Evolutionary conservation across 148 eudicot species (phyloP).

Genomic region (Agrostemma githago): DNA sequence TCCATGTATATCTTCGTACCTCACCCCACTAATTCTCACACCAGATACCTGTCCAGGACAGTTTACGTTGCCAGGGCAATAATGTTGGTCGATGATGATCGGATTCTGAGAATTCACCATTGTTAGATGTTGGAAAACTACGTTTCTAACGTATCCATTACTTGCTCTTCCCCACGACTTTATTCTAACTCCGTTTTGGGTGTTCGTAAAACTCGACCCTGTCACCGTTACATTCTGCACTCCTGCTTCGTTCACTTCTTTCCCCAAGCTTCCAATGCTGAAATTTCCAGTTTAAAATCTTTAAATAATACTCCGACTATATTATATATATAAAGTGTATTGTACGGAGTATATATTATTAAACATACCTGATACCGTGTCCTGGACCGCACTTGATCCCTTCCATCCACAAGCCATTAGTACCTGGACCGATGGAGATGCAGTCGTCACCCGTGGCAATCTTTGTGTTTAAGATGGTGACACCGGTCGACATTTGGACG

Average conservation of each 20-base stretch:
- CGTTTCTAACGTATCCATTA: slow-evolving; percentile 32
- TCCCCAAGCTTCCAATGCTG: slow-evolving; percentile 53
- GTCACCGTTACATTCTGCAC: slow-evolving; percentile 48
- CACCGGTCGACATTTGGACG: slow-evolving; percentile 34
- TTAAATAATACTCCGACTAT: background rate
- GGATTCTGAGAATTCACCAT: slow-evolving; percentile 44
- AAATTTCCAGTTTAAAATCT: background rate
- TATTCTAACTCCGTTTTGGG: slow-evolving; percentile 42
- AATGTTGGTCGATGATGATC: slow-evolving; percentile 46
- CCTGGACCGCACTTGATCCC: slow-evolving; percentile 51
- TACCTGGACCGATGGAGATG: slow-evolving; percentile 46
- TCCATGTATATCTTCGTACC: slow-evolving; percentile 43
- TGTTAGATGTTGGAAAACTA: slow-evolving; percentile 33
- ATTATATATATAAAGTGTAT: too few relatives aligned
- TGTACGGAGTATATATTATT: background rate
- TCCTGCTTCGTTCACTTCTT: slow-evolving; percentile 30
- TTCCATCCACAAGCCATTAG: slow-evolving; percentile 38
- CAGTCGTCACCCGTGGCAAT: slow-evolving; percentile 60
- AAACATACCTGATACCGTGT: slow-evolving; percentile 51
- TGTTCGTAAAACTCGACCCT: slow-evolving; percentile 29
- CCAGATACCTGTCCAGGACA: slow-evolving; percentile 39
- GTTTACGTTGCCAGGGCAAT: slow-evolving; percentile 35
- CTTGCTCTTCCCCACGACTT: slow-evolving; percentile 57
- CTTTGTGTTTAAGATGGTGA: slow-evolving; percentile 31
- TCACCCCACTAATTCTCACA: slow-evolving; percentile 29